Evolutionary conservation across 495 filamentous ascomycete genomes (phyloP).

Genomic region (Penicillium tannophilum): DNA sequence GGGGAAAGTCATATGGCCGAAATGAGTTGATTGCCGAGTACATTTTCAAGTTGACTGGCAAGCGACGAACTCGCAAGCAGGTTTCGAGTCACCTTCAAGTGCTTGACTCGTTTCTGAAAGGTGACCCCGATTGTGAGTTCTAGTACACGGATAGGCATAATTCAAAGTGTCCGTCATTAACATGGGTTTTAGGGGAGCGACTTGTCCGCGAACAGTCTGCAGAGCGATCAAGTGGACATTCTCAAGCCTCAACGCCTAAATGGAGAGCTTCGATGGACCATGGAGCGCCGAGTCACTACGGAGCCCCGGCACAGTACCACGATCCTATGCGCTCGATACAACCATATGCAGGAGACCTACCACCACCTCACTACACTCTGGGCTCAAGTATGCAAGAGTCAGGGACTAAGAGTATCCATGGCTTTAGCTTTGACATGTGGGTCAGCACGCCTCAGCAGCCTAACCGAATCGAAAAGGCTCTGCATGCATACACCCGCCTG

Average conservation of each 20-base stretch:
- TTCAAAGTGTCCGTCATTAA: conserved; percentile 15
- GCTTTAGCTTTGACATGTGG: conserved; percentile 56
- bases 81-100: conserved; percentile 98
- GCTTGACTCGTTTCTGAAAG: conserved; percentile 76
- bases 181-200: conserved; percentile 37
- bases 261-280: conserved; percentile 46
- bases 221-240: conserved; percentile 41
- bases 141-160: not conserved
- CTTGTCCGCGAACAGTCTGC: conserved; percentile 45
- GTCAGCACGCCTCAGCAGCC: conserved; percentile 46
- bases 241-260: conserved; percentile 36
- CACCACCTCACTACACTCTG: conserved; percentile 40
- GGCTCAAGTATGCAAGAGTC: conserved; percentile 40
- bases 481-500: conserved; percentile 54
- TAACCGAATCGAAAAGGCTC: conserved; percentile 43
- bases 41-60: conserved; percentile 70
- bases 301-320: conserved; percentile 34
- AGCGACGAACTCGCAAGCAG: conserved; percentile 73
- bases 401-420: conserved; percentile 38
- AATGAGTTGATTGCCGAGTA: conserved; percentile 91
- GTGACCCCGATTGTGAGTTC: conserved; percentile 56
- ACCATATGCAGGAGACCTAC: conserved; percentile 40
- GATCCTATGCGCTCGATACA: conserved; percentile 39
- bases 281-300: conserved; percentile 38
- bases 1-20: conserved; percentile 74